A percentile compares a stretch with the other conserved stretches of the same genome.
phyloP scores from a whole-genome alignment of 2,329 filamentous ascomycete genomes.

The Acephala macrosclerotiorum region DNA sequence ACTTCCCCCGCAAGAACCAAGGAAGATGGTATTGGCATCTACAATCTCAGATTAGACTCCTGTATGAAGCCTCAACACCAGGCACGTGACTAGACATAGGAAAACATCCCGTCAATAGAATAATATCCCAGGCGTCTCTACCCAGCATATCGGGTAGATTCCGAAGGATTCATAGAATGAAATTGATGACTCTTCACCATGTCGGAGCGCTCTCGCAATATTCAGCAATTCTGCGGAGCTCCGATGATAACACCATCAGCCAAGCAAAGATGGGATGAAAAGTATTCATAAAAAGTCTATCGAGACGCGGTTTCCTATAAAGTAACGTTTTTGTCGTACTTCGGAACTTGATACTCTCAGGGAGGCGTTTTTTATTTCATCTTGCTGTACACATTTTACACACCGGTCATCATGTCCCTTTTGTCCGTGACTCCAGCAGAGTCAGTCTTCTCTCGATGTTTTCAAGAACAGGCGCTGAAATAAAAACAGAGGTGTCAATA shows the following conservation, averaged over 20 bases:
- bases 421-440: slow-evolving; percentile 32
- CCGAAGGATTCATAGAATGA: neutral
- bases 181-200: neutral
- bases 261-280: slow-evolving; percentile 17
- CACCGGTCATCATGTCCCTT: slow-evolving; percentile 28
- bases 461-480: neutral
- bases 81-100: neutral
- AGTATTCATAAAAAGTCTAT: neutral
- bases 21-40: no score
- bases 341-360: neutral
- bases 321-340: neutral
- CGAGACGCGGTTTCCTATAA: neutral
- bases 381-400: neutral
- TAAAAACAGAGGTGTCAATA: slow-evolving; percentile 26
- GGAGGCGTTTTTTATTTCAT: neutral
- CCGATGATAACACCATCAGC: slow-evolving; percentile 18
- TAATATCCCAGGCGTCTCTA: neutral
- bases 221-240: slow-evolving; percentile 10
- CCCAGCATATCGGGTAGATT: neutral
- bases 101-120: no score
- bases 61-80: no score
- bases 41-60: no score
- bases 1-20: no score
- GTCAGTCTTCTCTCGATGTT: slow-evolving; percentile 16
- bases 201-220: neutral